Evolutionary conservation across 805 yeast genomes (phyloP).

Genomic region (Metschnikowia santaceciliae): DNA sequence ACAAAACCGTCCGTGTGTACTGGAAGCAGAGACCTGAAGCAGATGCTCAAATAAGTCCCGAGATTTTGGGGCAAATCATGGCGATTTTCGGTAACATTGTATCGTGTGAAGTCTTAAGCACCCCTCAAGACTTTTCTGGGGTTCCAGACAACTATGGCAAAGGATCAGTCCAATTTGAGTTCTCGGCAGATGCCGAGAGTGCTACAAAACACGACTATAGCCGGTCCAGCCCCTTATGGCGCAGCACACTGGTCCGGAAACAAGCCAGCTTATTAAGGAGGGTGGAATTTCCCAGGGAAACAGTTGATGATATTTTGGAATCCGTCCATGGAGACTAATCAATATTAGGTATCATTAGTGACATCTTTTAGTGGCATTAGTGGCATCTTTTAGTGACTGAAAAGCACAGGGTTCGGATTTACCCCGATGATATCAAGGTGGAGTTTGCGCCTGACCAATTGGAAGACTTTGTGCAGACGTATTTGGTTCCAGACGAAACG

Average conservation of each 20-base stretch:
- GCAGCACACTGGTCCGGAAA: conserved; percentile 39
- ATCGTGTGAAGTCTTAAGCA: conserved; percentile 1
- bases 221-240: conserved; percentile 43
- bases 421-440: conserved; percentile 51
- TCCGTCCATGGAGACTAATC: background rate
- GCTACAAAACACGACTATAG: conserved; percentile 44
- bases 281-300: background rate
- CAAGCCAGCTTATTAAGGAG: conserved; percentile 45
- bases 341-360: no score
- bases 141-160: conserved; percentile 29
- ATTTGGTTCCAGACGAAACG: conserved; percentile 32
- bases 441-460: conserved; percentile 30
- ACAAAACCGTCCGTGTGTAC: conserved; percentile 27
- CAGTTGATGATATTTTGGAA: background rate
- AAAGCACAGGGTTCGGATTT: conserved; percentile 37
- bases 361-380: no score
- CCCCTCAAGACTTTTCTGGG: conserved; percentile 17
- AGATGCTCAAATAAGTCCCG: conserved; percentile 26
- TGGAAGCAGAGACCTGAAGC: conserved; percentile 45
- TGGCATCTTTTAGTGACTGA: conserved; percentile 16
- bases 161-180: conserved; percentile 34
- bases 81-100: conserved; percentile 41
- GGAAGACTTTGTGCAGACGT: conserved; percentile 37
- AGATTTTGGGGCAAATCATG: conserved; percentile 38
- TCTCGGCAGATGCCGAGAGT: conserved; percentile 22